Evolutionary conservation across 1,139 yeast species (phyloP).

Genomic region (Yamadazyma spencermartinsiae): DNA sequence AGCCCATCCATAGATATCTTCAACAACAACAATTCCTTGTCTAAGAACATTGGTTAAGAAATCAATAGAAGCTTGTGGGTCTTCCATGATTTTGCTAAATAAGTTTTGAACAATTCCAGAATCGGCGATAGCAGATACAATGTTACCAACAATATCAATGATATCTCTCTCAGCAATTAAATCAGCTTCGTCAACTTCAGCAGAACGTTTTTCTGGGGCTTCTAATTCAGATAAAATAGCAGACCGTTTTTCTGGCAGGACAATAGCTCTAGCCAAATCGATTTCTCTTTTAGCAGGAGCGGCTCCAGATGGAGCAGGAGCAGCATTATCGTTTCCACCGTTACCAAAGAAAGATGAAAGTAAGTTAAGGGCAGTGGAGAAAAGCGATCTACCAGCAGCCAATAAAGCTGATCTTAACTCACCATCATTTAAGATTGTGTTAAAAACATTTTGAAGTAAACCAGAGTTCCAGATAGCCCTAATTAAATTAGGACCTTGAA

Average conservation of each 20-base stretch:
- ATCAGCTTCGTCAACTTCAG: conserved; percentile 15
- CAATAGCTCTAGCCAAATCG: conserved; percentile 15
- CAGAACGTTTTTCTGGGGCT: conserved; percentile 10
- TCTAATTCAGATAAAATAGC: conserved; percentile 4
- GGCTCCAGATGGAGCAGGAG: too few species aligned
- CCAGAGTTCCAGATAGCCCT: conserved; percentile 48
- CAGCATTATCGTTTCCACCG: conserved; percentile 17
- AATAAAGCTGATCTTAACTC: conserved; percentile 38
- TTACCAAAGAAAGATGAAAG: conserved; percentile 24
- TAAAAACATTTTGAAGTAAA: conserved; percentile 36
- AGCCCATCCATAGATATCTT: conserved; percentile 42
- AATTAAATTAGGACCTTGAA: conserved; percentile 46
- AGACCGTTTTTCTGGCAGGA: conserved; percentile 15
- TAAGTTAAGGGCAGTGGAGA: conserved; percentile 35
- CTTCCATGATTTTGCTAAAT: conserved; percentile 34
- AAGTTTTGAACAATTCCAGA: conserved; percentile 38
- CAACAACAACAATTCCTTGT: conserved; percentile 35
- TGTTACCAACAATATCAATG: conserved; percentile 25
- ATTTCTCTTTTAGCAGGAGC: conserved; percentile 13
- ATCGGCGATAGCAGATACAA: conserved; percentile 31
- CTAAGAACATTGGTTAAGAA: conserved; percentile 37
- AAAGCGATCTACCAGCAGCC: conserved; percentile 35
- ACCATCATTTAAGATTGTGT: conserved; percentile 32
- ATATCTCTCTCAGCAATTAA: conserved; percentile 42
- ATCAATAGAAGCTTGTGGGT: conserved; percentile 37